These are phyloP conservation scores for Fusarium sp. DNA, from an alignment of 2,329 filamentous ascomycete genomes.

Conservation along the genomic window DNA sequence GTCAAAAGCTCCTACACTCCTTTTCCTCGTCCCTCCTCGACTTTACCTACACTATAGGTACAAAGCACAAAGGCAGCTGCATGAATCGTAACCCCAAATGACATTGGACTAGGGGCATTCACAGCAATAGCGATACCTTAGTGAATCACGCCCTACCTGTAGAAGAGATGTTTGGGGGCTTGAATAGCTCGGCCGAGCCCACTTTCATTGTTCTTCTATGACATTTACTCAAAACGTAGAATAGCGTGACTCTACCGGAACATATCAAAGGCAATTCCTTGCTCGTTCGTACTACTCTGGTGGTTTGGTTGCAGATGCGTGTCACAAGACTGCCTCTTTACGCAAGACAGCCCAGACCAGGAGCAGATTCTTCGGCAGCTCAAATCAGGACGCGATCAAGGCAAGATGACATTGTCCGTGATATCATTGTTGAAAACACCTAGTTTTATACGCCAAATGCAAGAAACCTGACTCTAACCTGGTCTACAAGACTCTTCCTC, in stretches of 20 bases:
- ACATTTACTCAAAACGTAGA: neutral
- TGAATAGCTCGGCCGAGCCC: no score
- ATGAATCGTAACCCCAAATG: neutral
- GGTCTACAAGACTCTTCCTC: neutral
- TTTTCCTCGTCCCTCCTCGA: neutral
- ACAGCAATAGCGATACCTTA: neutral
- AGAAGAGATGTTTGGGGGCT: neutral
- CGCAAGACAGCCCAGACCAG: neutral
- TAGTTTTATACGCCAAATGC: conserved; percentile 41
- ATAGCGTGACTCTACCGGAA: neutral
- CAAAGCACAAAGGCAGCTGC: neutral
- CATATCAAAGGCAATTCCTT: neutral
- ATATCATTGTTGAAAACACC: conserved; percentile 40
- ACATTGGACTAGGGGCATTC: neutral
- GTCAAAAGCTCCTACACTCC: neutral
- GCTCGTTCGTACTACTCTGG: conserved; percentile 18
- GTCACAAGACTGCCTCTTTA: conserved; percentile 6
- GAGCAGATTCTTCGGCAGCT: neutral
- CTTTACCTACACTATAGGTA: neutral
- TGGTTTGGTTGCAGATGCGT: conserved; percentile 5
- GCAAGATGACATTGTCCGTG: conserved; percentile 33
- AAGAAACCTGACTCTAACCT: conserved; percentile 24
- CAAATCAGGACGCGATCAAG: neutral
- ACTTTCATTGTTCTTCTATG: neutral
- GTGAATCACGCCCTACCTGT: neutral